Conservation (phyloP, 2,329 filamentous ascomycete genomes). For the Calonectria ilicicola region DNA sequence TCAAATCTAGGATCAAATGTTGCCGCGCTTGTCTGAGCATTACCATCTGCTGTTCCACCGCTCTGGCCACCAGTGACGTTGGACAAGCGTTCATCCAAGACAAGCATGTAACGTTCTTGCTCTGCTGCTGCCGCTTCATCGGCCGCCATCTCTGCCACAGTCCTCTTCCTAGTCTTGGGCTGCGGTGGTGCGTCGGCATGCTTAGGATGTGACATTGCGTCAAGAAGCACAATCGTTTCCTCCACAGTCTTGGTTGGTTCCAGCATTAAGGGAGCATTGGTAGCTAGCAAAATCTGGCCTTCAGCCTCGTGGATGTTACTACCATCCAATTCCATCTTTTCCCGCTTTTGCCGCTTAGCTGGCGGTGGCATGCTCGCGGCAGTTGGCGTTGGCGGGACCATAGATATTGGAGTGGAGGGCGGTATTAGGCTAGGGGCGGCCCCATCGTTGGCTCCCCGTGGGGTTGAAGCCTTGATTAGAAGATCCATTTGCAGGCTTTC, state of each 20-base stretch:
- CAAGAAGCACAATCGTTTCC: conserved; percentile 78
- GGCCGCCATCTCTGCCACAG: conserved; percentile 92
- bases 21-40: conserved; percentile 77
- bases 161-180: conserved; percentile 92
- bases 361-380: conserved; percentile 69
- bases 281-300: conserved; percentile 78
- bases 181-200: conserved; percentile 82
- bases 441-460: conserved; percentile 58
- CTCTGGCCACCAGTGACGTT: conserved; percentile 68
- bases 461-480: conserved; percentile 79
- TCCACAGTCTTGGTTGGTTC: conserved; percentile 78
- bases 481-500: conserved; percentile 82
- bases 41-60: conserved; percentile 72
- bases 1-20: conserved; percentile 89
- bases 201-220: conserved; percentile 79
- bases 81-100: conserved; percentile 85
- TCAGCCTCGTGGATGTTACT: conserved; percentile 81
- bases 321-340: conserved; percentile 81
- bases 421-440: conserved; percentile 61
- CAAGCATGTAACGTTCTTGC: conserved; percentile 92
- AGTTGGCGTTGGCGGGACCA: conserved; percentile 72
- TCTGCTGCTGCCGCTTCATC: conserved; percentile 93
- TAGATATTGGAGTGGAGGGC: conserved; percentile 74
- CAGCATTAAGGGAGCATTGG: conserved; percentile 80
- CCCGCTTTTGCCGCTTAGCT: conserved; percentile 75